Conservation (phyloP, 2,329 filamentous ascomycete species). For the Talaromyces pinophilus region DNA sequence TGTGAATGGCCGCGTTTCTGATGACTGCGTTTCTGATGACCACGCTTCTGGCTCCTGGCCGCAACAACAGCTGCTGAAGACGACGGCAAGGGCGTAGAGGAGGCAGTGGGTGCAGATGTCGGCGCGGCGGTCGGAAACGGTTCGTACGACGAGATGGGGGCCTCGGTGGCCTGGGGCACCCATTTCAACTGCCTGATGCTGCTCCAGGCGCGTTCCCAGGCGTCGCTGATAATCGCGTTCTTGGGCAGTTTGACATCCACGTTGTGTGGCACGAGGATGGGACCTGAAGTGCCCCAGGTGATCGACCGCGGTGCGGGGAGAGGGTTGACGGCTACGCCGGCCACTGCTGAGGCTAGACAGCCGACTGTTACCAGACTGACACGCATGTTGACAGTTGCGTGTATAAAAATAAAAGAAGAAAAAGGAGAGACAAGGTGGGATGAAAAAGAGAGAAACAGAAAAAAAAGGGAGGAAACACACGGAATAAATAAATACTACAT, state of each 20-base stretch:
- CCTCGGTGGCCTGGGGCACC: slow-evolving; percentile 56
- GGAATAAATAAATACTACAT: slow-evolving; percentile 11
- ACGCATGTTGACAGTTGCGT: slow-evolving; percentile 15
- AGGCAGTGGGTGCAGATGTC: background rate
- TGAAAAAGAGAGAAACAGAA: background rate
- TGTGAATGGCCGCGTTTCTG: background rate
- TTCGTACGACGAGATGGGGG: slow-evolving; percentile 53
- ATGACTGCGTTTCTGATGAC: background rate
- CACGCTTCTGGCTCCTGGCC: background rate
- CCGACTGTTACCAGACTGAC: slow-evolving; percentile 27
- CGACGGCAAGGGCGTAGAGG: background rate
- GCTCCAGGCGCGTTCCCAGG: slow-evolving; percentile 54
- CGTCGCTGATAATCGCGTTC: slow-evolving; percentile 45
- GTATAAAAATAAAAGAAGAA: background rate
- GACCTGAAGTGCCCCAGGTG: slow-evolving; percentile 55
- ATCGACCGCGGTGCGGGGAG: slow-evolving; percentile 57
- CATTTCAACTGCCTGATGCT: slow-evolving; percentile 55
- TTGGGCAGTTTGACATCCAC: slow-evolving; percentile 44
- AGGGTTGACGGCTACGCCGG: slow-evolving; percentile 55
- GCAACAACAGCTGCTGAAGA: slow-evolving; percentile 1
- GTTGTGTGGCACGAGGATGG: slow-evolving; percentile 44
- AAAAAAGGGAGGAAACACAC: background rate
- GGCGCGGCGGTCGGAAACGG: slow-evolving; percentile 51
- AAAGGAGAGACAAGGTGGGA: background rate
- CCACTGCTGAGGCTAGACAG: slow-evolving; percentile 40